A percentile compares a stretch with the other conserved stretches of the same genome.
These are phyloP conservation scores for Pontederia paniculata DNA, from an alignment of 176 grass and related monocot species.

Conservation along the genomic window DNA sequence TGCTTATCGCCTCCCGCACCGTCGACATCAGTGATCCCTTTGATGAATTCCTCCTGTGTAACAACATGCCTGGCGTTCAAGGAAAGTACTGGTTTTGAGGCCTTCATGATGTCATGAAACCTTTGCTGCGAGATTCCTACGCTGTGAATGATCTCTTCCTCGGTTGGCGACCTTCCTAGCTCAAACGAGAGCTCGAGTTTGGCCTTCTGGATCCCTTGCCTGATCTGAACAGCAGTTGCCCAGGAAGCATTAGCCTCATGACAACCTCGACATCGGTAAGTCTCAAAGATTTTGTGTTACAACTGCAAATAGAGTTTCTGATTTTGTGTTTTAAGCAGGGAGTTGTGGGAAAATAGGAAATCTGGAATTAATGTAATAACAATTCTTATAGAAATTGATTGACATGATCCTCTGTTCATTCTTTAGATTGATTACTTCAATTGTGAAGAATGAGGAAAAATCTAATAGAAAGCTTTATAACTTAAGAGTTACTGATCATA, in stretches of 20 bases:
- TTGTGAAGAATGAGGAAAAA: too few relatives aligned
- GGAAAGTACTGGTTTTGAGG: slow-evolving; percentile 51
- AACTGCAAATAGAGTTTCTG: neutral
- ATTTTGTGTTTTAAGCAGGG: too few relatives aligned
- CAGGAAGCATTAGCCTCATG: neutral
- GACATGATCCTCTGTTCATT: too few relatives aligned
- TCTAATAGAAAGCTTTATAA: too few relatives aligned
- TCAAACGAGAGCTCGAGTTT: slow-evolving; percentile 57
- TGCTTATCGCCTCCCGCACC: slow-evolving; percentile 39
- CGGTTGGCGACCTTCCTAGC: slow-evolving; percentile 49
- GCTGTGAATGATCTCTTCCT: slow-evolving; percentile 39
- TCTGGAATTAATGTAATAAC: too few relatives aligned
- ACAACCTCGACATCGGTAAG: neutral
- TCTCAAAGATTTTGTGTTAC: neutral
- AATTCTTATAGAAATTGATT: too few relatives aligned
- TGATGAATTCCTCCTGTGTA: slow-evolving; percentile 75
- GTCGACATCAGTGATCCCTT: slow-evolving; percentile 49
- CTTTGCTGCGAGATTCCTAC: slow-evolving; percentile 40
- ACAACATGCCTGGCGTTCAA: slow-evolving; percentile 60
- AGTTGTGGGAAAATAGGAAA: too few relatives aligned
- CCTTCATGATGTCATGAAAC: slow-evolving; percentile 59
- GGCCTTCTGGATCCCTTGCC: slow-evolving; percentile 46
- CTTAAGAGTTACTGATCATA: too few relatives aligned
- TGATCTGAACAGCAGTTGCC: slow-evolving; percentile 25
- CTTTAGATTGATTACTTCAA: too few relatives aligned